These are phyloP conservation scores for Cryptococcus sp. DNA, from an alignment of 1,284 basidiomycete species.

Conservation along the genomic window DNA sequence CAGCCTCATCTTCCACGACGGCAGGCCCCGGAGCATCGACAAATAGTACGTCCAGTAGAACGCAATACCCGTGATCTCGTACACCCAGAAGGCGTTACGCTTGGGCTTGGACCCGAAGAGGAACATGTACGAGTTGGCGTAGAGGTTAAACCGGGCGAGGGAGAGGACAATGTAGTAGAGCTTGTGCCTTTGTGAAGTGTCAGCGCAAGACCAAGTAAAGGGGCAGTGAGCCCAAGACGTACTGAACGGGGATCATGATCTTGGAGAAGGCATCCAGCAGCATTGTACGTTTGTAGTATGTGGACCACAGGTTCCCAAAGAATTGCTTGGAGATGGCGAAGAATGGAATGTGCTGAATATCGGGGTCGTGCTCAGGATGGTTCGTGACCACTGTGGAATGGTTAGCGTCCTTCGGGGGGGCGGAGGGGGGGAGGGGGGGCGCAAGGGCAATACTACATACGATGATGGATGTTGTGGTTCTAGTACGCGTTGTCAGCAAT, in stretches of 20 bases:
- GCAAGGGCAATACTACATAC: constrained; percentile 54
- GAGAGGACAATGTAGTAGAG: constrained; percentile 90
- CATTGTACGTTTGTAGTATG: constrained; percentile 90
- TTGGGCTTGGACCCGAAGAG: constrained; percentile 55
- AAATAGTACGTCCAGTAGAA: constrained; percentile 57
- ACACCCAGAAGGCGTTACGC: constrained; percentile 45
- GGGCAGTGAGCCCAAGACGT: constrained; percentile 10
- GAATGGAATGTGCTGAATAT: constrained; percentile 87
- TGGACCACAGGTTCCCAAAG: constrained; percentile 80
- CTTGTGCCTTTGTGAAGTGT: no score
- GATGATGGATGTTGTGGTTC: constrained; percentile 98
- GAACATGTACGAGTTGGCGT: constrained; percentile 78
- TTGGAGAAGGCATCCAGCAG: constrained; percentile 69
- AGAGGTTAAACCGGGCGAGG: constrained; percentile 94
- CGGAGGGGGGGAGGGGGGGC: not conserved
- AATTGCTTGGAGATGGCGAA: constrained; percentile 89
- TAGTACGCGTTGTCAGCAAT: constrained; percentile 42
- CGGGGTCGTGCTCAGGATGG: constrained; percentile 93
- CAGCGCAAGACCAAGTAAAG: not conserved
- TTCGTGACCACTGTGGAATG: constrained; percentile 79
- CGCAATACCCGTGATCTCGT: constrained; percentile 53
- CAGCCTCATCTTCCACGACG: constrained; percentile 48
- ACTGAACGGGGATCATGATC: constrained; percentile 69
- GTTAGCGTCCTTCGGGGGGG: constrained; percentile 6
- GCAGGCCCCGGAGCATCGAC: constrained; percentile 50